Evolutionary conservation across 768 basidiomycete species (phyloP), one percentile per base, ranked within the genome.

Genomic region (Phylloporus arenicola): DNA sequence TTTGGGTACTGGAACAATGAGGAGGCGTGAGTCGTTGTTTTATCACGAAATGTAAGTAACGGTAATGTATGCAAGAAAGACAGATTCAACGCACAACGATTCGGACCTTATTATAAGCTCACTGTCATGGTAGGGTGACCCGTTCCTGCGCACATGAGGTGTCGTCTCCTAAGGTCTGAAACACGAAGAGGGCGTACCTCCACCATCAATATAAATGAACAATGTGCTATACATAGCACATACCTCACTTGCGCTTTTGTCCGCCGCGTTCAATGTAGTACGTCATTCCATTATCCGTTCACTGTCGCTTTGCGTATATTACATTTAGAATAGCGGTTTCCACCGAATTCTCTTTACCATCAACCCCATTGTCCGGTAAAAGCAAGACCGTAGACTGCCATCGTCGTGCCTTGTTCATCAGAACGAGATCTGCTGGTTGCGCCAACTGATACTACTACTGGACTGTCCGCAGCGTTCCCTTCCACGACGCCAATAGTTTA

Each of bases 401-500:
- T 20, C 68, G 62, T 29, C 61, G 57, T 47, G 72, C 71, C 34
- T 73, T 75, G 56, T 81, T 81, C 47, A 84, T 67, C 47, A 84
- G 67, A 24, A 84, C 76, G 45, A 84, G 14, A 64, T 84, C 78
- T 8, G 82, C 80, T 19, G 64, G 68, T 56, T 75, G 73, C 19
- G 74, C 76, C 38, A 62, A 35, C 37, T 12, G 19, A 22, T 22
- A 34, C 34, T 34, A 82, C 9, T 9, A 10, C 27, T 24, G 5
- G 68, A n/a, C 43, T 31, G 33, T 55, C 40, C 3, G 22, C 38
- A 34, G 24, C 27, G 7, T 41, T 34, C 19, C 38, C 43, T 25
- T 39, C 62, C 4, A 46, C 47, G 33, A 48, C 11, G 7, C 76
- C 78, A 34, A 83, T 73, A 3, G 74, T 82, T 80, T n/a, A 79